phyloP scores from a whole-genome alignment of 2,329 filamentous ascomycete genomes.

The Calonectria crousiana region DNA sequence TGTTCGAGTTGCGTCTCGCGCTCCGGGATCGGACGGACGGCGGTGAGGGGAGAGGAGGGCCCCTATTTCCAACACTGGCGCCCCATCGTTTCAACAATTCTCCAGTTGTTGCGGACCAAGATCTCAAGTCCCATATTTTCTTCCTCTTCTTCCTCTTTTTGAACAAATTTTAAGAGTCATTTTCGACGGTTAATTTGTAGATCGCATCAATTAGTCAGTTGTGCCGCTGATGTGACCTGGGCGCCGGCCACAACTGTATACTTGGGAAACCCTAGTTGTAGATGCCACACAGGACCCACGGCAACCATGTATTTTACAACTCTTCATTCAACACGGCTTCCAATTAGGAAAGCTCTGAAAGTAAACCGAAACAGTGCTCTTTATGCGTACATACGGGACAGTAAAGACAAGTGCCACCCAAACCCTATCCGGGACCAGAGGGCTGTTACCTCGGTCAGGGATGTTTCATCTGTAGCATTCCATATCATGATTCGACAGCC shows the following conservation, averaged over 20 bases:
- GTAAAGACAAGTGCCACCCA: conserved; percentile 15
- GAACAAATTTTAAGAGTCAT: background rate
- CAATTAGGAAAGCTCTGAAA: background rate
- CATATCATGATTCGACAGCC: background rate
- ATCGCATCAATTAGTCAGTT: background rate
- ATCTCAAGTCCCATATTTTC: background rate
- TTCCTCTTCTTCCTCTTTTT: background rate
- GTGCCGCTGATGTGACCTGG: background rate
- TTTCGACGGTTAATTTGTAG: background rate
- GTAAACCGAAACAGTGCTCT: background rate
- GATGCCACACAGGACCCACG: background rate
- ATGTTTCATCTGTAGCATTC: background rate
- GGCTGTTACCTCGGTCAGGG: background rate
- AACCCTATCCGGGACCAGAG: background rate
- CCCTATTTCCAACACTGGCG: background rate
- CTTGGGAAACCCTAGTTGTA: background rate
- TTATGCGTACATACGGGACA: conserved; percentile 5
- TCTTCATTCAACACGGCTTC: background rate
- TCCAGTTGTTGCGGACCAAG: background rate
- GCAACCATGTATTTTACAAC: background rate
- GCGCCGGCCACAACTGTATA: background rate
- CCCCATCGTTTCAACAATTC: background rate
- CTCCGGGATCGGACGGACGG: background rate
- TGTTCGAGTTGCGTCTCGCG: background rate
- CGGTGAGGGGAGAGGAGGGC: background rate